Base-by-base conservation (phyloP, 257 asterid species). In the Perilla frutescens region DNA sequence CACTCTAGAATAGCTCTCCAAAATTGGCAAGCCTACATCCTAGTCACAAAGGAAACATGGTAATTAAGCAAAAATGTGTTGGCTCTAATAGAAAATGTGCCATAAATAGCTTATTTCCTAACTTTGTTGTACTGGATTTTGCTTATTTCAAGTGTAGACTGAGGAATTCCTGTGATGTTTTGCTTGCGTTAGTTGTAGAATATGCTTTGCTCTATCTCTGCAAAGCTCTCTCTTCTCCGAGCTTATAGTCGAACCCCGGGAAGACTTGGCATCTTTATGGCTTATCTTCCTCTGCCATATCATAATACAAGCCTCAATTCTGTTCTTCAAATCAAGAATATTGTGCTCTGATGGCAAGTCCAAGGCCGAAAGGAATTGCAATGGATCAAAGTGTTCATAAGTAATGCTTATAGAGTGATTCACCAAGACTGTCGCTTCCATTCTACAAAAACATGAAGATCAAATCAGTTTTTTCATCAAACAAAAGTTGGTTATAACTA, bases 1-100 rank as follows among this genome's bases (percentile, higher is more conserved):
- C 55, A 90, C 96, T 61, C 98, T 81, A 0, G 98, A 93, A 76
- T 93, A 92, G 88, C 98, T 89, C 82, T 92, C 98, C 50, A 93
- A 82, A 41, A 89, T 74, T 1, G 98, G 53, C 56, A 84, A 76
- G 5, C 98, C 98, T 6, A 93, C 89, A 75, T 93, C 91, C 96
- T 91, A 43, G 9, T 41, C 31, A 40, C 36, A 47, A 34, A 56
- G 9, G 44, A 60, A 47, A 54, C 7, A 62, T 12, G 13, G 59
- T n/a, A n/a, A n/a, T n/a, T 59, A 6, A 58, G 47, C 2, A 36
- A 40, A 20, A 15, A 26, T 37, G 8, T 67, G 37, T 2, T 10
- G 8, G 44, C 12, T 41, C n/a, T 6, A 29, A 12, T 45, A 12
- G 11, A 10, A 45, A 34, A 34, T 34, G 37, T 34, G 37, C 1